These are phyloP conservation scores for Inga laurina DNA, from an alignment of 306 rosid species.

Conservation along the genomic window DNA sequence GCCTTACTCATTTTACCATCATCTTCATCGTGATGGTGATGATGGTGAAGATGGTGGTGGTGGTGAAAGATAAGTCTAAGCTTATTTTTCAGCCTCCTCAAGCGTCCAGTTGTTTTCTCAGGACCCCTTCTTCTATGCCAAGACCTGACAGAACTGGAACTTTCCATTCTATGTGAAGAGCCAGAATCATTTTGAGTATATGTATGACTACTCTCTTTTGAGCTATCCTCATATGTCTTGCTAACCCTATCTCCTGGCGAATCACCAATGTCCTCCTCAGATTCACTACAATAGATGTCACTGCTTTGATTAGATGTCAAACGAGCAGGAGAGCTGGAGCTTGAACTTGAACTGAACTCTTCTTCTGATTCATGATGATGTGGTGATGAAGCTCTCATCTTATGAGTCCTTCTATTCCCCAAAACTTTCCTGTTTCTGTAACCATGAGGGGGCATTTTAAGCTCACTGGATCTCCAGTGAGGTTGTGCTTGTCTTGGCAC, in stretches of 20 bases:
- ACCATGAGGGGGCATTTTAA: slow-evolving; percentile 30
- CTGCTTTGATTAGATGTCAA: slow-evolving; percentile 41
- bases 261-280: slow-evolving; percentile 27
- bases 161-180: slow-evolving; percentile 34
- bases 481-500: slow-evolving; percentile 48
- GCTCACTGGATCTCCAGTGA: slow-evolving; percentile 40
- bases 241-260: slow-evolving; percentile 5
- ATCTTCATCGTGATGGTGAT: slow-evolving; percentile 38
- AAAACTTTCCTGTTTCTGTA: slow-evolving; percentile 15
- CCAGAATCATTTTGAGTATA: slow-evolving; percentile 8
- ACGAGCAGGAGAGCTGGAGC: slow-evolving; percentile 29
- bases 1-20: background rate
- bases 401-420: slow-evolving; percentile 22
- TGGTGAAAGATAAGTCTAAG: slow-evolving; percentile 77
- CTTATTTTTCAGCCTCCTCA: slow-evolving; percentile 63
- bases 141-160: slow-evolving; percentile 34
- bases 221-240: slow-evolving; percentile 34
- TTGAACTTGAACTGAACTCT: slow-evolving; percentile 38
- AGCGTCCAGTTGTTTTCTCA: slow-evolving; percentile 41
- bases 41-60: slow-evolving; percentile 69
- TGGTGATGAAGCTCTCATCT: slow-evolving; percentile 8
- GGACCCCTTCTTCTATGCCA: slow-evolving; percentile 14
- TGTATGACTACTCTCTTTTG: slow-evolving; percentile 35
- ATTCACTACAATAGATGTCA: slow-evolving; percentile 16
- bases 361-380: slow-evolving; percentile 31